Evolutionary conservation across 306 rosid genomes (phyloP).

Genomic region (Fagus sylvatica): DNA sequence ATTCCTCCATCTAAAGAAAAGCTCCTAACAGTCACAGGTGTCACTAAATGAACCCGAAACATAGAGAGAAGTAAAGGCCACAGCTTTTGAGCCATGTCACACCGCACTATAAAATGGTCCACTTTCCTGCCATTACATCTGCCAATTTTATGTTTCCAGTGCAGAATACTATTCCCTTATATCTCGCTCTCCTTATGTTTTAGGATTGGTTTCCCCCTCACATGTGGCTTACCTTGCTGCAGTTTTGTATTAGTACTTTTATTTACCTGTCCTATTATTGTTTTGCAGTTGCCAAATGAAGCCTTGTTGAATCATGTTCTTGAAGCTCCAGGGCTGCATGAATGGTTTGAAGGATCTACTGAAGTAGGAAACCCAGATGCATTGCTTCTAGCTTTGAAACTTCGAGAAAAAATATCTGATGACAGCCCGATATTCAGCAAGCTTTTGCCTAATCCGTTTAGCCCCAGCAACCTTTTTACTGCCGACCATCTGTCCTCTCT

Average conservation of each 20-base stretch:
- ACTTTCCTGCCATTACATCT: too few relatives aligned
- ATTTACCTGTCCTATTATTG: conserved; percentile 1
- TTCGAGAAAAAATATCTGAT: conserved; percentile 46
- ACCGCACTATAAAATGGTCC: too few relatives aligned
- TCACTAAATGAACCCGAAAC: too few relatives aligned
- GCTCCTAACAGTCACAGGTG: too few relatives aligned
- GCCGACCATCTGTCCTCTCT: conserved; percentile 63
- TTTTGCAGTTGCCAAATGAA: conserved; percentile 67
- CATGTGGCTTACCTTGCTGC: background rate
- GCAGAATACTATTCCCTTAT: background rate
- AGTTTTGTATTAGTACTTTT: background rate
- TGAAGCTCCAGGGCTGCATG: conserved; percentile 72
- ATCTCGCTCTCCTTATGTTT: background rate
- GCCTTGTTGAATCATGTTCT: conserved; percentile 56
- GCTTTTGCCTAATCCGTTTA: conserved; percentile 72
- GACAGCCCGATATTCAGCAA: conserved; percentile 56
- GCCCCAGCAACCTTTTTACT: conserved; percentile 61
- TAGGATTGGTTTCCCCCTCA: background rate
- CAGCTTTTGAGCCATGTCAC: too few relatives aligned
- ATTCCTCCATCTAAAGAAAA: too few relatives aligned
- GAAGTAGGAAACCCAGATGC: conserved; percentile 93
- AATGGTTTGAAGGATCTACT: conserved; percentile 83
- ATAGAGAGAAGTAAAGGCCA: too few relatives aligned
- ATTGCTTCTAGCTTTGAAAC: conserved; percentile 71
- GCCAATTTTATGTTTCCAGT: too few relatives aligned